phyloP scores from a whole-genome alignment of 495 filamentous ascomycete genomes.

The Clavariopsis aquatica region DNA sequence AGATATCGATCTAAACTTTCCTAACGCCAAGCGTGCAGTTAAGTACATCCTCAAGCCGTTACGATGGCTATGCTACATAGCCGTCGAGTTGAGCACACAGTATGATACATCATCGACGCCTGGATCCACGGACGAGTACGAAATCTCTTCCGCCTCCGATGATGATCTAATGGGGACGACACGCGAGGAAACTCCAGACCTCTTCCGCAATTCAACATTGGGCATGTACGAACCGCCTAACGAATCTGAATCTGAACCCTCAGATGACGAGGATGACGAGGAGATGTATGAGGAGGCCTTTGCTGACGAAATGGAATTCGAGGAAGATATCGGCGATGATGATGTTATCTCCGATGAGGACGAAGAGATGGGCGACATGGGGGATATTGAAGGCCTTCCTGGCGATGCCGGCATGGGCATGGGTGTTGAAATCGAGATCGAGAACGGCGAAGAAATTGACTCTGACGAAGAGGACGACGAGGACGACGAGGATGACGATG shows the following conservation, averaged over 20 bases:
- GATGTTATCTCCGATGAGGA: slow-evolving; percentile 90
- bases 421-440: slow-evolving; percentile 80
- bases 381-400: slow-evolving; percentile 78
- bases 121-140: slow-evolving; percentile 72
- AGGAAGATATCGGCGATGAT: slow-evolving; percentile 74
- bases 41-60: slow-evolving; percentile 94
- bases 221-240: slow-evolving; percentile 89
- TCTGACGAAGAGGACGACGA: slow-evolving; percentile 64
- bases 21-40: slow-evolving; percentile 85
- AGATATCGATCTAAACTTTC: slow-evolving; percentile 94
- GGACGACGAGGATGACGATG: slow-evolving; percentile 61
- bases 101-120: slow-evolving; percentile 68
- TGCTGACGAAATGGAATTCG: slow-evolving; percentile 88
- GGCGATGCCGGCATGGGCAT: slow-evolving; percentile 76
- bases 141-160: slow-evolving; percentile 86
- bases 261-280: slow-evolving; percentile 60
- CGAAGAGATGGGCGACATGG: slow-evolving; percentile 64
- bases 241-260: slow-evolving; percentile 64
- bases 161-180: slow-evolving; percentile 78
- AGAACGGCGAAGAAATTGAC: slow-evolving; percentile 57
- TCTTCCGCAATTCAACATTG: slow-evolving; percentile 93
- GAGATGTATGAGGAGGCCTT: slow-evolving; percentile 58
- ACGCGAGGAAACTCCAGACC: slow-evolving; percentile 94
- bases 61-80: slow-evolving; percentile 83
- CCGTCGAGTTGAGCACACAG: slow-evolving; percentile 74